Conservation (phyloP, 1,284 basidiomycete species). For the Phylloporus sp. region DNA sequence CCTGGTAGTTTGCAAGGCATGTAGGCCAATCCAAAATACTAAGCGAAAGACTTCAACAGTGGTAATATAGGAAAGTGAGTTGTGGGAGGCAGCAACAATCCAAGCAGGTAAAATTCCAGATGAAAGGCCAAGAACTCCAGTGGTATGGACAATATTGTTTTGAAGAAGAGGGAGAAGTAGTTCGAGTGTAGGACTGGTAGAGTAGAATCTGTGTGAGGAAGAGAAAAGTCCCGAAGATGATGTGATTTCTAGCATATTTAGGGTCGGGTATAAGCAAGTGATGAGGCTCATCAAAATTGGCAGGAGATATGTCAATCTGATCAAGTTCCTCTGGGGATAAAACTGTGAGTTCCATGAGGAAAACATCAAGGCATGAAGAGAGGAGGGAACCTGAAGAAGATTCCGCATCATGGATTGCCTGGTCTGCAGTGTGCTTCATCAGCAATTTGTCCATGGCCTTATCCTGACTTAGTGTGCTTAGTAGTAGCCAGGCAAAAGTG, state of each 20-base stretch:
- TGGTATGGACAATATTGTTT: slow-evolving; percentile 34
- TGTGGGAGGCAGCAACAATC: slow-evolving; percentile 52
- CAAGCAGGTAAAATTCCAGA: slow-evolving; percentile 64
- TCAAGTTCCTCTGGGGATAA: slow-evolving; percentile 43
- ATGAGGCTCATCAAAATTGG: slow-evolving; percentile 45
- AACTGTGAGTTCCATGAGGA: slow-evolving; percentile 51
- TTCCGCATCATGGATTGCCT: slow-evolving; percentile 45
- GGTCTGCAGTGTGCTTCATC: slow-evolving; percentile 42
- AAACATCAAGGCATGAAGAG: slow-evolving; percentile 51
- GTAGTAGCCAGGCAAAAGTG: too few species aligned
- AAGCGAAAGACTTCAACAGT: slow-evolving; percentile 55
- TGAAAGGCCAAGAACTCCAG: slow-evolving; percentile 62
- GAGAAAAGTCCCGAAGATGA: slow-evolving; percentile 53
- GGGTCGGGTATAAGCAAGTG: slow-evolving; percentile 44
- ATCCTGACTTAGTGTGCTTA: too few species aligned
- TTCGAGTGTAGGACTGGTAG: slow-evolving; percentile 51
- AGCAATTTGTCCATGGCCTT: too few species aligned
- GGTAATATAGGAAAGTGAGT: slow-evolving; percentile 47
- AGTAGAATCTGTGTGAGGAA: slow-evolving; percentile 57
- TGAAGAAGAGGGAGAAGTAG: slow-evolving; percentile 37
- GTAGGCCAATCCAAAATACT: slow-evolving; percentile 62
- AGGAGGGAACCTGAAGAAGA: slow-evolving; percentile 46
- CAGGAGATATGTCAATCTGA: slow-evolving; percentile 42
- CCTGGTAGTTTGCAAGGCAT: slow-evolving; percentile 47
- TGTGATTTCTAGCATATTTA: slow-evolving; percentile 47